Conservation (phyloP, 441 rosid genomes). For the Bruguiera hainesii region DNA sequence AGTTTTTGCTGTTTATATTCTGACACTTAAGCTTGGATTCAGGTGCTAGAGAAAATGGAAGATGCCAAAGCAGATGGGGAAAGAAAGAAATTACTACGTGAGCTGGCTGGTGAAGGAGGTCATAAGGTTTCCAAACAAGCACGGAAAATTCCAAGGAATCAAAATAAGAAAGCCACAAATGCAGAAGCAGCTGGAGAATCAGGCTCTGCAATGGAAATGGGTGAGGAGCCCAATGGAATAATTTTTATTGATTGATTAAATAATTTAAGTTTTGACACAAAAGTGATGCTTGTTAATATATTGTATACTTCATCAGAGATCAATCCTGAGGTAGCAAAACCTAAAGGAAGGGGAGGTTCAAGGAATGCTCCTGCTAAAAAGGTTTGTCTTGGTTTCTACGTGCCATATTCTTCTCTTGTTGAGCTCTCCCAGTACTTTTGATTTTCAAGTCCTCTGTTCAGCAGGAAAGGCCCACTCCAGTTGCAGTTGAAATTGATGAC, state of each 20-base stretch:
- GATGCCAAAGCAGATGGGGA: slow-evolving; percentile 42
- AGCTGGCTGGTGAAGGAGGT: slow-evolving; percentile 26
- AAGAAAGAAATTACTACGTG: slow-evolving; percentile 23
- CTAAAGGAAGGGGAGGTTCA: slow-evolving; percentile 52
- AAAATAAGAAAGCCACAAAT: slow-evolving; percentile 41
- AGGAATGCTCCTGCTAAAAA: slow-evolving; percentile 62
- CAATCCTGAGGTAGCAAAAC: slow-evolving; percentile 46
- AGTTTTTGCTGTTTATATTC: neutral
- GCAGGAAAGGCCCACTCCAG: slow-evolving; percentile 19
- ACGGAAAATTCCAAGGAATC: slow-evolving; percentile 49
- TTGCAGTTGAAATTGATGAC: slow-evolving; percentile 32
- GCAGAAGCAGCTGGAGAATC: slow-evolving; percentile 33
- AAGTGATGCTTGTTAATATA: neutral
- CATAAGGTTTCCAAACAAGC: slow-evolving; percentile 37
- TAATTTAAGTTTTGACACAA: no score
- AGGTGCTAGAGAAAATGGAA: slow-evolving; percentile 55
- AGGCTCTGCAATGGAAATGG: slow-evolving; percentile 51
- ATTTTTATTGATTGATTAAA: no score
- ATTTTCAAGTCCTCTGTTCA: slow-evolving; percentile 2
- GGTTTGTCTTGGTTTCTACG: slow-evolving; percentile 34
- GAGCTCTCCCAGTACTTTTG: neutral
- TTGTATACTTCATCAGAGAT: slow-evolving; percentile 35
- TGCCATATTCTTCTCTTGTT: neutral
- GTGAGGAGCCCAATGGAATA: slow-evolving; percentile 27
- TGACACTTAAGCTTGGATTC: slow-evolving; percentile 22